These are phyloP conservation scores for Penicillium silybi DNA, from an alignment of 495 filamentous ascomycete species.

Conservation along the genomic window DNA sequence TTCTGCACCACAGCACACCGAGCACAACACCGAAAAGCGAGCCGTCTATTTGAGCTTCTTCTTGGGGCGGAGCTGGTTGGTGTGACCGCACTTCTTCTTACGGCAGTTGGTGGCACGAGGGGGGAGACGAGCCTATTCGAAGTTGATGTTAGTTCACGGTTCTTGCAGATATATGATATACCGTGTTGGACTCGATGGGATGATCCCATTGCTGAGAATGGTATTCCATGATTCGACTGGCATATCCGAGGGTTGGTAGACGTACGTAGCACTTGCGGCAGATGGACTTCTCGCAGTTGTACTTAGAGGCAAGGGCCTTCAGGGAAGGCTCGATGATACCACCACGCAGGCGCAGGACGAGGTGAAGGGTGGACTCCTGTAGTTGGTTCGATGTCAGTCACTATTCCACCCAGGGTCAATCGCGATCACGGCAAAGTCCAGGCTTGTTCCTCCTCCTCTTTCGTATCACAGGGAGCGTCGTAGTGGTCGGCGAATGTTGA, in stretches of 20 bases:
- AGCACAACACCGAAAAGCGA: conserved; percentile 40
- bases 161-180: background rate
- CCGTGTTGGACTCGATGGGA: background rate
- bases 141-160: conserved; percentile 14
- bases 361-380: conserved; percentile 97
- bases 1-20: conserved; percentile 41
- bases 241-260: conserved; percentile 18
- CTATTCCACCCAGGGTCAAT: conserved; percentile 1
- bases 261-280: conserved; percentile 99
- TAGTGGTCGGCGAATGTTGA: background rate
- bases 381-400: conserved; percentile 26
- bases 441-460: conserved; percentile 14
- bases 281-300: conserved; percentile 99
- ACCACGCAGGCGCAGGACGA: conserved; percentile 98
- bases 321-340: conserved; percentile 99
- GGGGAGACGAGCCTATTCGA: conserved; percentile 78
- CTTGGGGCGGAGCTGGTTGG: conserved; percentile 99
- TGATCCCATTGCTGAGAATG: background rate
- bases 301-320: conserved; percentile 97
- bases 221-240: background rate
- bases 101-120: conserved; percentile 99
- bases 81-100: conserved; percentile 99
- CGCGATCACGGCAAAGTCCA: background rate
- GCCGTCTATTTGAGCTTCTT: conserved; percentile 97
- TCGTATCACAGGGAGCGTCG: background rate